Base-by-base conservation (phyloP, 257 asterid species). In the Petunia secreta region DNA sequence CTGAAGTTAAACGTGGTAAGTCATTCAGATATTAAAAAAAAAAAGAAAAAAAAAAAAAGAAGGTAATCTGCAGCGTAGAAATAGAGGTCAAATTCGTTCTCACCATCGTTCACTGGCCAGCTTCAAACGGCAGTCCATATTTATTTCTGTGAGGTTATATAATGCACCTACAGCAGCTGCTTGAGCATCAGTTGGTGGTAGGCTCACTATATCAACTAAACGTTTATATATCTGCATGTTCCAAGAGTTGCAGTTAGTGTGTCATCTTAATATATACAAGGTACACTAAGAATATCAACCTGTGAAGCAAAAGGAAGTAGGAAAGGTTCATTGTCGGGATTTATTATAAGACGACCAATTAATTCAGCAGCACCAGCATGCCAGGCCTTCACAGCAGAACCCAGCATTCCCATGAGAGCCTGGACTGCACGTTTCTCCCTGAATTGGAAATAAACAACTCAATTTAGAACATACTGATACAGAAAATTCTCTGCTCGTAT, bases 91-190 rank as follows among this genome's bases (percentile, higher is more conserved):
- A 5, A 14, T 64, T 50, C 55, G 37, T 34, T 48, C 74, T 59
- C 91, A 94, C 99, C 99, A 96, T 89, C 97, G 85, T 80, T 96
- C 99, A 77, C 92, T 90, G 65, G 97, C 98, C 58, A 96, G 97
- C 88, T 94, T 96, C 89, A 94, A 85, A 41, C 99, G 94, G 73
- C 99, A 91, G 86, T 93, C 99, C 96, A 91, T 83, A 80, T 92
- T 92, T 54, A 92, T 89, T 88, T 92, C 99, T 60, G 94, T 93
- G 83, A 96, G 93, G 85, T 89, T 93, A 89, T 96, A 94, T n/a
- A 94, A 85, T 1, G 99, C 99, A 73, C 99, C 98, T 11, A 94
- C 93, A 78, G 98, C 98, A 79, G 98, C 97, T 59, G 96, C 97
- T 83, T 94, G 99, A 79, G 98, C 96, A 83, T 96, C 98, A 53